Conservation (phyloP, 2,329 filamentous ascomycete species). For the Colletotrichum acutatum region DNA sequence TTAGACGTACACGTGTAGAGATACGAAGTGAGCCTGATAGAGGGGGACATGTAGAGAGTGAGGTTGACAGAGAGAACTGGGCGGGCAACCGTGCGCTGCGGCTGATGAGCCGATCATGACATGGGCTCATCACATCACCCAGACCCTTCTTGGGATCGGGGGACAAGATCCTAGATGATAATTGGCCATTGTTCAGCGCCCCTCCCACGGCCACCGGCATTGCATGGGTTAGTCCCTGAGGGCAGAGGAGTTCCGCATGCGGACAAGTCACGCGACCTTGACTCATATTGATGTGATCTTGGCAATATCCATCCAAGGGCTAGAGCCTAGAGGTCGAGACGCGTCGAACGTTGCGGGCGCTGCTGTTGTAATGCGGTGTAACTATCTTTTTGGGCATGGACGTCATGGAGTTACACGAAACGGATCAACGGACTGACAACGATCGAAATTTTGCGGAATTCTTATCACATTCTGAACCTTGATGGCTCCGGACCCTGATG, state of each 20-base stretch:
- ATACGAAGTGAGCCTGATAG: neutral
- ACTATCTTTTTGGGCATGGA: neutral
- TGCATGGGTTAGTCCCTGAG: neutral
- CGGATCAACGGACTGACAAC: neutral
- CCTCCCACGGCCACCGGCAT: neutral
- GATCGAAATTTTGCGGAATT: neutral
- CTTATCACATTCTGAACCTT: neutral
- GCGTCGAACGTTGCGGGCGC: neutral
- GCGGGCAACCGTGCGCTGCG: neutral
- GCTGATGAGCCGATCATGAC: no score
- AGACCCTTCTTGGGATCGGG: neutral
- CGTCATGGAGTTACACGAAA: neutral
- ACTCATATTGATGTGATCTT: neutral
- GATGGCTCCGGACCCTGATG: neutral
- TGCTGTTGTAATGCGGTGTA: neutral
- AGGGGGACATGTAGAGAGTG: no score
- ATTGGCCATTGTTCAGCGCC: neutral
- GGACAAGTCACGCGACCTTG: neutral
- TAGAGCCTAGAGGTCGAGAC: neutral
- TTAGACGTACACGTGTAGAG: neutral
- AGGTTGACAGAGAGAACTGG: neutral
- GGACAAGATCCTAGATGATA: neutral
- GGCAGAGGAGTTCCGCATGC: neutral
- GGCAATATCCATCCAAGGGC: neutral
- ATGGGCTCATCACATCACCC: neutral